Percentiles rank a stretch among this genome's conserved stretches.
Conservation (phyloP, 768 basidiomycete genomes). For the Suillus subalutaceus region DNA sequence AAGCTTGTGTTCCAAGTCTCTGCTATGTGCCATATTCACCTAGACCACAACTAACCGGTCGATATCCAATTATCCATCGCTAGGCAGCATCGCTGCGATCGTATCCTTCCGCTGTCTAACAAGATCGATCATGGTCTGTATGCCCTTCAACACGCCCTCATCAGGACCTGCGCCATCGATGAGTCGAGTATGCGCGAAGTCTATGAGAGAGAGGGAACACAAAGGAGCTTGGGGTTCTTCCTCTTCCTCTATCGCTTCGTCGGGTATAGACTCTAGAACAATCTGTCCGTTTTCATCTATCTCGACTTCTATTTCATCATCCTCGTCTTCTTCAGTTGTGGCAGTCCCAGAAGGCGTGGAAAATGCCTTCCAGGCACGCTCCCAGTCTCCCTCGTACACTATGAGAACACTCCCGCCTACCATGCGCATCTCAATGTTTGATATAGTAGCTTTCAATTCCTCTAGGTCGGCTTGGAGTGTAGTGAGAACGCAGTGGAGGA, state of each 20-base stretch:
- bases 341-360: constrained; percentile 26
- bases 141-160: constrained; percentile 71
- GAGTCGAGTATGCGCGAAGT: constrained; percentile 88
- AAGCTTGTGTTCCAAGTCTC: neutral
- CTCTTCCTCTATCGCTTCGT: constrained; percentile 28
- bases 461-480: constrained; percentile 54
- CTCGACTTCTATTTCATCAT: constrained; percentile 41
- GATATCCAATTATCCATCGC: neutral
- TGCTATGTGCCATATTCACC: neutral
- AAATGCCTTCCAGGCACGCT: constrained; percentile 40
- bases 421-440: constrained; percentile 71
- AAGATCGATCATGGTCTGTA: constrained; percentile 65
- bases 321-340: constrained; percentile 33
- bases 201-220: constrained; percentile 79
- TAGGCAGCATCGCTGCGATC: constrained; percentile 28
- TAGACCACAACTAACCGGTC: neutral
- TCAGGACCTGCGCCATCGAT: constrained; percentile 77
- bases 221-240: constrained; percentile 21
- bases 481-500: constrained; percentile 60
- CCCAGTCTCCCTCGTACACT: constrained; percentile 71
- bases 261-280: constrained; percentile 25
- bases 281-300: constrained; percentile 32
- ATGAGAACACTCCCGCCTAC: constrained; percentile 82
- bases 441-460: constrained; percentile 52
- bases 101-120: constrained; percentile 59